These are phyloP conservation scores for Lachnum nothofagi DNA, from an alignment of 2,329 filamentous ascomycete genomes.

Conservation along the genomic window DNA sequence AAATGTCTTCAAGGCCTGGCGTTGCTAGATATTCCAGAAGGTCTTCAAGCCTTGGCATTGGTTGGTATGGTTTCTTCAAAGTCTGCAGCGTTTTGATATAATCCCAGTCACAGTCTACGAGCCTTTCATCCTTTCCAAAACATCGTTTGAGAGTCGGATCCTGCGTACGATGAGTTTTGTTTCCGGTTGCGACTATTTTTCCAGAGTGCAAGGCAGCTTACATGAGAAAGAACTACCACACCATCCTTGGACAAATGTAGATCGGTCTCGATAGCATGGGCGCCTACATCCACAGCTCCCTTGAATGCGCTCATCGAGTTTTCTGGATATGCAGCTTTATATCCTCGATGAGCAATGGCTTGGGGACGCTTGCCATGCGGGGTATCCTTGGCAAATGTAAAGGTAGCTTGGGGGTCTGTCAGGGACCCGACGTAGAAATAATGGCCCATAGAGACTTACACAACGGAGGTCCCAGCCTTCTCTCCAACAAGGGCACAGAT, in stretches of 20 bases:
- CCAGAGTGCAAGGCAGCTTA: constrained; percentile 33
- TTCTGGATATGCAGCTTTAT: constrained; percentile 73
- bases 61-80: constrained; percentile 58
- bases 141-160: constrained; percentile 74
- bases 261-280: constrained; percentile 86
- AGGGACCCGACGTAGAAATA: not conserved
- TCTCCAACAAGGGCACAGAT: constrained; percentile 10
- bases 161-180: constrained; percentile 36
- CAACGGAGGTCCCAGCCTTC: constrained; percentile 15
- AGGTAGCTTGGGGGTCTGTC: constrained; percentile 21
- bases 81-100: constrained; percentile 67
- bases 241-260: constrained; percentile 77
- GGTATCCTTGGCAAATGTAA: constrained; percentile 23
- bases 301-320: constrained; percentile 79
- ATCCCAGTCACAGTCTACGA: constrained; percentile 72
- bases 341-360: constrained; percentile 73
- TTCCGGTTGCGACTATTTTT: not conserved
- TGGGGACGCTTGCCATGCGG: constrained; percentile 46
- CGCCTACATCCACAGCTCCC: constrained; percentile 68
- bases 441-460: not conserved
- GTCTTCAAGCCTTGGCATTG: constrained; percentile 70
- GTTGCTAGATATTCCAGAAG: constrained; percentile 66
- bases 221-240: constrained; percentile 80
- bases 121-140: constrained; percentile 65
- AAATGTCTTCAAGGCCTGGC: constrained; percentile 62